Percentiles rank a stretch among this genome's conserved stretches.
Conservation (phyloP, 2,329 filamentous ascomycete genomes). For the Seiridium cupressi region DNA sequence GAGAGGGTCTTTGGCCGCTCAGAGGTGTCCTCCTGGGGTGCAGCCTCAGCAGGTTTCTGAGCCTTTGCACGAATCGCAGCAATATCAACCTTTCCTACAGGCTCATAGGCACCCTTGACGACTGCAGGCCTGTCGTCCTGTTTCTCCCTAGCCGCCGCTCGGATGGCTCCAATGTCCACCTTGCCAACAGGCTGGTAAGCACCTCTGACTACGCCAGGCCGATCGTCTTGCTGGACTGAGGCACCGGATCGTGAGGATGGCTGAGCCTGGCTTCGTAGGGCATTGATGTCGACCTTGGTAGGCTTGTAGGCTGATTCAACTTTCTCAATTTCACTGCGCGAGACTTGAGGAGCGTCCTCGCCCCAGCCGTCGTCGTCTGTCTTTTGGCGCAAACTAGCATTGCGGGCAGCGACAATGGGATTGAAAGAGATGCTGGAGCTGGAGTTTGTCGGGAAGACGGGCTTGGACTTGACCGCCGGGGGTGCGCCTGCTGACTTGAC, state of each 20-base stretch:
- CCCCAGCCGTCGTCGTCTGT: slow-evolving; percentile 90
- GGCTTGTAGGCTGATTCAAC: slow-evolving; percentile 91
- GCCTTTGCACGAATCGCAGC: slow-evolving; percentile 85
- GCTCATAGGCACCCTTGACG: slow-evolving; percentile 92
- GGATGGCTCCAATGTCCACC: slow-evolving; percentile 92
- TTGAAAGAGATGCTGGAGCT: slow-evolving; percentile 56
- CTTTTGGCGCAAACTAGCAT: slow-evolving; percentile 51
- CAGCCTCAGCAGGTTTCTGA: slow-evolving; percentile 56
- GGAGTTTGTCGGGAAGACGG: slow-evolving; percentile 81
- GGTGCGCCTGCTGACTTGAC: slow-evolving; percentile 49
- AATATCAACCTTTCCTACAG: slow-evolving; percentile 95
- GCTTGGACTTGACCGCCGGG: slow-evolving; percentile 82
- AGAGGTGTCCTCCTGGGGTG: slow-evolving; percentile 38
- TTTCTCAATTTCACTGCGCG: slow-evolving; percentile 84
- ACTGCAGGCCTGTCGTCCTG: slow-evolving; percentile 78
- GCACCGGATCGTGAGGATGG: slow-evolving; percentile 46
- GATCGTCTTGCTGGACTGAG: slow-evolving; percentile 42
- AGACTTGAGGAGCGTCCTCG: slow-evolving; percentile 85
- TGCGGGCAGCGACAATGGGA: slow-evolving; percentile 65
- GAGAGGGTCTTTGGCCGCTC: slow-evolving; percentile 60
- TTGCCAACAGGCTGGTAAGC: slow-evolving; percentile 94
- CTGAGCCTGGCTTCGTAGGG: slow-evolving; percentile 72
- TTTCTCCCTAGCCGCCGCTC: slow-evolving; percentile 67
- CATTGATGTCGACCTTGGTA: slow-evolving; percentile 90
- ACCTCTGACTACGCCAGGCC: slow-evolving; percentile 71